A percentile compares a stretch with the other conserved stretches of the same genome.
phyloP scores from a whole-genome alignment of 495 filamentous ascomycete species.

The Talaromyces stipitatus region DNA sequence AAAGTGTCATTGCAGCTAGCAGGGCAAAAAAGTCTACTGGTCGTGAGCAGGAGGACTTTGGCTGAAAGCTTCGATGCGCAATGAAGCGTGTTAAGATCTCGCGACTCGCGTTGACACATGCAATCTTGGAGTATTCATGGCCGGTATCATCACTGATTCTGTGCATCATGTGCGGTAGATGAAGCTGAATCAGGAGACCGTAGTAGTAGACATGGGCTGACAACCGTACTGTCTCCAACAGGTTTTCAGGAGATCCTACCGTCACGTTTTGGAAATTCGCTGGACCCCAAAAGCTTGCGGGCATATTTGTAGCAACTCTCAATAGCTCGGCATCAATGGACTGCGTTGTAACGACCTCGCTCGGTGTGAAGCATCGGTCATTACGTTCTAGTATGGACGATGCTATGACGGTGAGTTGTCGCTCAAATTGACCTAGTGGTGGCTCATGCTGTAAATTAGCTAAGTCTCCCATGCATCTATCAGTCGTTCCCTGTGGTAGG shows the following conservation, averaged over 20 bases:
- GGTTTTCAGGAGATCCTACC: not conserved
- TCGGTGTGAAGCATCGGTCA: not conserved
- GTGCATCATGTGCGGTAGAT: conserved; percentile 19
- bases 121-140: conserved; percentile 24
- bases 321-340: conserved; percentile 2
- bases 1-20: conserved; percentile 23
- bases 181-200: conserved; percentile 19
- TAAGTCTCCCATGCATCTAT: conserved; percentile 7
- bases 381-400: not conserved
- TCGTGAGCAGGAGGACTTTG: conserved; percentile 25
- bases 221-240: conserved; percentile 9
- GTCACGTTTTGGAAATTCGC: not conserved
- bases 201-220: conserved; percentile 33
- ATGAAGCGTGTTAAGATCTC: conserved; percentile 31
- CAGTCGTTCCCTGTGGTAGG: conserved; percentile 27
- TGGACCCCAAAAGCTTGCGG: conserved; percentile 2
- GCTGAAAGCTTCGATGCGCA: conserved; percentile 16
- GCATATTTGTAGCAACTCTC: not conserved
- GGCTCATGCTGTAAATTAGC: not conserved
- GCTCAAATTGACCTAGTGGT: not conserved
- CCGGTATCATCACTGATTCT: not conserved
- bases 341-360: not conserved
- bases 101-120: conserved; percentile 34
- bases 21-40: conserved; percentile 38
- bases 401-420: not conserved